phyloP scores from a whole-genome alignment of 164 flowering plant genomes.

The Annona squamosa region DNA sequence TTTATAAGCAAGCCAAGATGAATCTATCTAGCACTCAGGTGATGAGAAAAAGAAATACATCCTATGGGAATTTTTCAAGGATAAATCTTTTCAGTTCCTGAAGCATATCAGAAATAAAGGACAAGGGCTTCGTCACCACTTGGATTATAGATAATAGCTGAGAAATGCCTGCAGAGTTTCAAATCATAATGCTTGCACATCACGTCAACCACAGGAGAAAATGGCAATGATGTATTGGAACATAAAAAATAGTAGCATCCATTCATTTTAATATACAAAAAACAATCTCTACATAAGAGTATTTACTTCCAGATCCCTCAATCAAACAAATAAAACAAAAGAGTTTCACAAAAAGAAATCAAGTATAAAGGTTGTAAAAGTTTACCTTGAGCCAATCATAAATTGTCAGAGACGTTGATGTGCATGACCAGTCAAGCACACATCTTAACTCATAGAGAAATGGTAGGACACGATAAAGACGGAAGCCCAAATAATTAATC shows the following conservation, averaged over 20 bases:
- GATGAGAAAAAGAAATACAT: too few relatives aligned
- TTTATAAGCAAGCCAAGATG: too few relatives aligned
- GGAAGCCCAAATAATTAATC: slow-evolving; percentile 73
- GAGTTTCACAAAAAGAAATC: not conserved
- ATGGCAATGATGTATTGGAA: not conserved
- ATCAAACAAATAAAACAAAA: slow-evolving; percentile 1
- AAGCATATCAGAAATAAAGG: too few relatives aligned
- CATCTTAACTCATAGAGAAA: slow-evolving; percentile 93
- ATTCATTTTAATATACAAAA: not conserved
- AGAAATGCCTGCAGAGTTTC: too few relatives aligned
- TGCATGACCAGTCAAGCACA: slow-evolving; percentile 99
- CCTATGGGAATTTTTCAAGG: too few relatives aligned
- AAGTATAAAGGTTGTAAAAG: not conserved
- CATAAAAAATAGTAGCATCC: not conserved
- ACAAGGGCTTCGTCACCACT: too few relatives aligned
- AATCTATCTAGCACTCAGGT: too few relatives aligned
- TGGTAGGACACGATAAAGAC: slow-evolving; percentile 95
- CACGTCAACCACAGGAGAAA: not conserved
- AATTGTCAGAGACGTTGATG: slow-evolving; percentile 94
- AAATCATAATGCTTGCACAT: too few relatives aligned
- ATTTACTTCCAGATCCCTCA: not conserved
- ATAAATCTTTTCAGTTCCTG: too few relatives aligned
- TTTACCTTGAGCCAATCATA: slow-evolving; percentile 98
- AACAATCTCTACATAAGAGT: not conserved
- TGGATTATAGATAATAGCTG: too few relatives aligned